Conservation (phyloP, 192 early-diverging fungal species). For the Cetraspora pellucida region DNA sequence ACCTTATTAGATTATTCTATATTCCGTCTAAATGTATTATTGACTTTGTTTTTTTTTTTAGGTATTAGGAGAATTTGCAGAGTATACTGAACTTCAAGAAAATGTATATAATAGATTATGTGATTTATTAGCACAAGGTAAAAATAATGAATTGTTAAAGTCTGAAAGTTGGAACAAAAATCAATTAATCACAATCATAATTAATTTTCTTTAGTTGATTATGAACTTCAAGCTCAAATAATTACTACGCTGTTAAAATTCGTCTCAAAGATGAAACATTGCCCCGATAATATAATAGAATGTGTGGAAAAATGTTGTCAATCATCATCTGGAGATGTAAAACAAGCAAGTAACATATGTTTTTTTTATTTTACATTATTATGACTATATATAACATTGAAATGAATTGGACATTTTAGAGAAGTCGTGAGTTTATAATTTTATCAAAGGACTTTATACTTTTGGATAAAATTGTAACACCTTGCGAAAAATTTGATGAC, state of each 20-base stretch:
- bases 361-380: not conserved
- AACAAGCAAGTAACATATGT: not conserved
- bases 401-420: not conserved
- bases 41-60: not conserved
- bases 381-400: too few relatives aligned
- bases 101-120: not conserved
- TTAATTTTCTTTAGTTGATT: not conserved
- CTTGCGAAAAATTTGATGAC: not conserved
- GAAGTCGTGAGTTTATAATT: constrained; percentile 19
- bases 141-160: not conserved
- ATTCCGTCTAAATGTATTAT: not conserved
- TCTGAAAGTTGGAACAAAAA: not conserved
- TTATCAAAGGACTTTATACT: not conserved
- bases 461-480: not conserved
- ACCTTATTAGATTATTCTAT: not conserved
- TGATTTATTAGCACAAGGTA: not conserved
- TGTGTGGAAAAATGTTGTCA: constrained; percentile 2
- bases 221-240: not conserved
- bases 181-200: not conserved
- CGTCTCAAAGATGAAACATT: constrained; percentile 21
- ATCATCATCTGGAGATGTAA: constrained; percentile 17
- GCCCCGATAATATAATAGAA: not conserved
- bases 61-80: not conserved
- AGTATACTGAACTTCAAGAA: not conserved
- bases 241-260: constrained; percentile 21